Conservation (phyloP, 257 asterid genomes). For the Thymus quinquecostatus region DNA sequence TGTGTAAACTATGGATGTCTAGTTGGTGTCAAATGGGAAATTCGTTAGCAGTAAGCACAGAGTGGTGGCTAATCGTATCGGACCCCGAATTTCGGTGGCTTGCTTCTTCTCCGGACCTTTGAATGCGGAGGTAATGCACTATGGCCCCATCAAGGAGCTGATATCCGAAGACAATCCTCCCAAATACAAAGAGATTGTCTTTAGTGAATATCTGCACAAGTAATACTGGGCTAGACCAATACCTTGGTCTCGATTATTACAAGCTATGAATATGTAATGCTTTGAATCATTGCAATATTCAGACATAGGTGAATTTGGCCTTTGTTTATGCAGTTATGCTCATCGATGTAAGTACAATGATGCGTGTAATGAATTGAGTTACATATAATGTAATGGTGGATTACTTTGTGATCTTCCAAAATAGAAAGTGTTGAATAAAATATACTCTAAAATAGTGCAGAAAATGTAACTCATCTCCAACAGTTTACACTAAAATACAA, state of each 20-base stretch:
- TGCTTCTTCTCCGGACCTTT: constrained; percentile 35
- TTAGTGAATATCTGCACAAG: constrained; percentile 36
- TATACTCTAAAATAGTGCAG: too few species aligned
- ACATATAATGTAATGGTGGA: too few species aligned
- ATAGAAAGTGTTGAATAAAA: too few species aligned
- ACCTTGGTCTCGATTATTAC: constrained; percentile 39
- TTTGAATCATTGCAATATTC: too few species aligned
- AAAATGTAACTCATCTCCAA: too few species aligned
- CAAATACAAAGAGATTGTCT: constrained; percentile 34
- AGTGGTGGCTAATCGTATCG: constrained; percentile 38
- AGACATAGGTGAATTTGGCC: too few species aligned
- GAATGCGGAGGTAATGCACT: constrained; percentile 14
- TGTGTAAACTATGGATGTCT: neutral
- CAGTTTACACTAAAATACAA: too few species aligned
- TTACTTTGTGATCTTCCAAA: too few species aligned
- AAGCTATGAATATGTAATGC: constrained; percentile 21
- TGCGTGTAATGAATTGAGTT: too few species aligned
- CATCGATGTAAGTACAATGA: too few species aligned
- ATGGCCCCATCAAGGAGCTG: constrained; percentile 54
- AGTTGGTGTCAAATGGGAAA: constrained; percentile 53
- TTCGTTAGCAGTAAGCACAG: constrained; percentile 48
- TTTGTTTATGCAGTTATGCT: too few species aligned
- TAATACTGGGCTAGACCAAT: constrained; percentile 39
- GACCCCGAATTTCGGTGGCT: constrained; percentile 61
- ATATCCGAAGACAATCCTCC: constrained; percentile 52